Conservation (phyloP, 2,329 filamentous ascomycete species). For the Curvularia sp. region DNA sequence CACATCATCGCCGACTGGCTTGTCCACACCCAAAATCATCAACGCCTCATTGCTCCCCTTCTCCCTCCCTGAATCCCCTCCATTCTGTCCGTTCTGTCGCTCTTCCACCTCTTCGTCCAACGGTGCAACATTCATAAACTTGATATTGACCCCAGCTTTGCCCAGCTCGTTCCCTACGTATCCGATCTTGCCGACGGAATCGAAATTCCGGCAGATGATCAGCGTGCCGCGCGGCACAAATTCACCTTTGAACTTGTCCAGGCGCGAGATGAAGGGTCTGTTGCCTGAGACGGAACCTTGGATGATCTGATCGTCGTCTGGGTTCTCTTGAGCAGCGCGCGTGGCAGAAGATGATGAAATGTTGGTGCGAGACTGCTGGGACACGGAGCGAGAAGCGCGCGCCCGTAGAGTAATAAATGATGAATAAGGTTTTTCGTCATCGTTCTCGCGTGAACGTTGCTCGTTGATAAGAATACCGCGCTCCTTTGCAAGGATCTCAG, state of each 20-base stretch:
- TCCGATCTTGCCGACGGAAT: slow-evolving; percentile 82
- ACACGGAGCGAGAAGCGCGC: slow-evolving; percentile 51
- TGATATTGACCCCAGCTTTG: slow-evolving; percentile 75
- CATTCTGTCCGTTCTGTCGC: slow-evolving; percentile 27
- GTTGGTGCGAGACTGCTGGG: slow-evolving; percentile 31
- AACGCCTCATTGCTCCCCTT: slow-evolving; percentile 68
- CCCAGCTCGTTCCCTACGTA: slow-evolving; percentile 76
- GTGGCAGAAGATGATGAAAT: slow-evolving; percentile 42
- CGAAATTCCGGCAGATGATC: slow-evolving; percentile 82
- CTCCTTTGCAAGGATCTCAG: slow-evolving; percentile 75
- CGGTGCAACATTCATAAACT: slow-evolving; percentile 77
- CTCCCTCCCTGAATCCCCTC: neutral
- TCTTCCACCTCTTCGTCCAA: slow-evolving; percentile 55
- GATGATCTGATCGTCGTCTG: slow-evolving; percentile 60
- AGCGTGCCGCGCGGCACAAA: slow-evolving; percentile 77
- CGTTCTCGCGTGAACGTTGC: slow-evolving; percentile 67
- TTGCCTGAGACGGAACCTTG: slow-evolving; percentile 72
- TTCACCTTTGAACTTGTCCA: slow-evolving; percentile 75
- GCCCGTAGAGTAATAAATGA: slow-evolving; percentile 75
- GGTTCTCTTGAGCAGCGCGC: slow-evolving; percentile 17
- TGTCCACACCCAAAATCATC: slow-evolving; percentile 81
- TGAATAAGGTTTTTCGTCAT: slow-evolving; percentile 69
- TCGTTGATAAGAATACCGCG: slow-evolving; percentile 81
- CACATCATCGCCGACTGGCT: slow-evolving; percentile 66
- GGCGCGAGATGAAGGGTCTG: slow-evolving; percentile 71